Conservation (phyloP, 2,329 filamentous ascomycete genomes). For the Ascochyta viciae-villosae region DNA sequence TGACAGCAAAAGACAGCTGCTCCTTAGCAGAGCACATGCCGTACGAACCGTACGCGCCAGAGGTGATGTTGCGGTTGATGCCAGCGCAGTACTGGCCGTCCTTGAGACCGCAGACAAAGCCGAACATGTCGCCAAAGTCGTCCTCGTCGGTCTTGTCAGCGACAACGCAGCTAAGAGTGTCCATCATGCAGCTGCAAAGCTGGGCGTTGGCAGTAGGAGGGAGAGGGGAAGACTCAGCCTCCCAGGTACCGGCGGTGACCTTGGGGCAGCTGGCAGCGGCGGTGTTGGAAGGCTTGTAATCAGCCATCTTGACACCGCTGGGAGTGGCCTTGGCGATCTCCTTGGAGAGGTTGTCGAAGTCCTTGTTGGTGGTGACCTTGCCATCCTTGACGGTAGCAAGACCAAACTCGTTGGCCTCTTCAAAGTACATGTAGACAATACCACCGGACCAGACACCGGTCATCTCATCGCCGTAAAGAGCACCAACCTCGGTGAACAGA, state of each 20-base stretch:
- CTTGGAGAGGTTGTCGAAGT: constrained; percentile 68
- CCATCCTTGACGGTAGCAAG: constrained; percentile 69
- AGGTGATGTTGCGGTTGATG: constrained; percentile 71
- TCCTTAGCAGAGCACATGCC: constrained; percentile 75
- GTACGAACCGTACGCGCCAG: constrained; percentile 77
- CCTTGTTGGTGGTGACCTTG: constrained; percentile 67
- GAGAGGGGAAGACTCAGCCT: constrained; percentile 69
- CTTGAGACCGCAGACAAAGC: constrained; percentile 70
- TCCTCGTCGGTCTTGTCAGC: constrained; percentile 61
- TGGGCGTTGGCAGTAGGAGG: constrained; percentile 80
- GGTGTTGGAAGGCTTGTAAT: constrained; percentile 78
- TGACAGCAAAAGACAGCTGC: constrained; percentile 76
- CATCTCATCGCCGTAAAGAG: constrained; percentile 84
- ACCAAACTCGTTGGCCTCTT: constrained; percentile 89
- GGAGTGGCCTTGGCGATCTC: constrained; percentile 72
- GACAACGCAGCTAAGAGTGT: constrained; percentile 74
- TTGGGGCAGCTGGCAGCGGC: constrained; percentile 74
- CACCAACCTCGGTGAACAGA: constrained; percentile 82
- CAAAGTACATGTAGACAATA: constrained; percentile 98
- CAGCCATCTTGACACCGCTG: constrained; percentile 67
- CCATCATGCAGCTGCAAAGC: constrained; percentile 87
- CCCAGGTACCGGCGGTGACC: constrained; percentile 67
- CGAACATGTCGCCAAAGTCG: constrained; percentile 73
- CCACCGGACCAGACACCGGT: constrained; percentile 88
- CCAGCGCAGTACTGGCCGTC: constrained; percentile 66